Base-by-base conservation (phyloP, 1,284 basidiomycete genomes). In the Meripilus lineatus region DNA sequence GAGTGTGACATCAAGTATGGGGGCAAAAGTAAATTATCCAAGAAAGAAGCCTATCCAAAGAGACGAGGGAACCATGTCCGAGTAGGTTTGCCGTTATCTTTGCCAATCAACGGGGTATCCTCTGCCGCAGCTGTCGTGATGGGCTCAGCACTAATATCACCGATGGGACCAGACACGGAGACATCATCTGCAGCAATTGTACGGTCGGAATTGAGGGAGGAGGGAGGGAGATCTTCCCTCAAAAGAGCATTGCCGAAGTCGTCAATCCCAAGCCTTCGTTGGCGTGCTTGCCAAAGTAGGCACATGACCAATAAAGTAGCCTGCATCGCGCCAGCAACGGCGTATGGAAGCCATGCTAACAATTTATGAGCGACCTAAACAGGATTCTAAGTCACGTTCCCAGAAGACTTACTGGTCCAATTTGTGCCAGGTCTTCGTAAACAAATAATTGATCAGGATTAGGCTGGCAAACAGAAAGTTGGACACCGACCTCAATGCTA, bases 301-400 rank as follows among this genome's bases (percentile, higher is more conserved):
- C 92, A 94, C 78, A 93, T 87, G 42, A 71, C 56, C 38, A 99
- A 75, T 4, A 99, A 75, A 15, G 72, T 71, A 2, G 80, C 82
- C 65, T 99, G 96, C 74, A 98, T 85, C 15, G 83, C 61, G 5
- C 91, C 93, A 0, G 93, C 84, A 28, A 93, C 84, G 10, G 87
- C 84, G 58, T 88, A 96, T 25, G 86, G 82, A 40, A 85, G 72
- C 91, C 90, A 93, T 43, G 80, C 84, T 87, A 50, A 38, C 28
- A n/a, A 35, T 28, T 36, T 28, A 42, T 34, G 44, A 20, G 38
- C 43, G 20, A 25, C 49, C 28, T 15, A n/a, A 5, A 36, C 24
- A 28, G 24, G 28, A 30, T 30, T 30, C 10, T 10, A 30, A 30
- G 28, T 10, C 28, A 10, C 28, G 28, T 14, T 17, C 45, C n/a